Conservation (phyloP, 208 protist genomes). For the Phytomonas serpens region DNA sequence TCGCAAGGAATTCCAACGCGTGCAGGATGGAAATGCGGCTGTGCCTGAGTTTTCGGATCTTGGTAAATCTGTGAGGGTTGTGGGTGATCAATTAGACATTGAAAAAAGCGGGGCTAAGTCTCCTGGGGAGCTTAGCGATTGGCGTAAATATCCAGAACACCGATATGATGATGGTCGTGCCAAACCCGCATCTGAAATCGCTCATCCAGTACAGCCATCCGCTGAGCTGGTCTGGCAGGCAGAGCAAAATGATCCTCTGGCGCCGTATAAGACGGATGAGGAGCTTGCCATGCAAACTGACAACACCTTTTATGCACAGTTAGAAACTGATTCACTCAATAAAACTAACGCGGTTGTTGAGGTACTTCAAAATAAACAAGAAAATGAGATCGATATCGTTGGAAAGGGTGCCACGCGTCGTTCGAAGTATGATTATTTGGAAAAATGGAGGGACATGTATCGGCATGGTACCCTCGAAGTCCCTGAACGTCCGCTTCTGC, state of each 20-base stretch:
- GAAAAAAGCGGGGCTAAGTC: slow-evolving; percentile 56
- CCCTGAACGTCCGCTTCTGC: slow-evolving; percentile 51
- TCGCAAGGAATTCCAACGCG: slow-evolving; percentile 55
- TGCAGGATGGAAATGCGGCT: slow-evolving; percentile 33
- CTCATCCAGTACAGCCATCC: slow-evolving; percentile 38
- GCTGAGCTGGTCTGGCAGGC: slow-evolving; percentile 77
- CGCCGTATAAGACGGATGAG: slow-evolving; percentile 80
- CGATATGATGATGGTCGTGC: slow-evolving; percentile 50
- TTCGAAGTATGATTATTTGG: slow-evolving; percentile 86
- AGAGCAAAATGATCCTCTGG: slow-evolving; percentile 54
- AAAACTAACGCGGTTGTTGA: slow-evolving; percentile 48
- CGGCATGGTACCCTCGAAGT: slow-evolving; percentile 82
- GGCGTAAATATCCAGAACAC: slow-evolving; percentile 46
- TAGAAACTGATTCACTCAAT: slow-evolving; percentile 30
- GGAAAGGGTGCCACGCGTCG: slow-evolving; percentile 50
- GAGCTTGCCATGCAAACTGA: slow-evolving; percentile 78
- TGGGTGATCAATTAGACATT: slow-evolving; percentile 77
- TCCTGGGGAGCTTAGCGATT: slow-evolving; percentile 65
- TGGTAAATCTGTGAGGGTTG: slow-evolving; percentile 46
- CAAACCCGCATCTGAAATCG: slow-evolving; percentile 72
- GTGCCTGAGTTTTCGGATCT: slow-evolving; percentile 45
- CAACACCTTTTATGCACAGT: slow-evolving; percentile 70
- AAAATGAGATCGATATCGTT: slow-evolving; percentile 40
- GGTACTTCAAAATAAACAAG: slow-evolving; percentile 48
- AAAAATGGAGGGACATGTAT: slow-evolving; percentile 90